phyloP scores from a whole-genome alignment of 2,329 filamentous ascomycete species.

The Berkeleyomyces rouxiae region DNA sequence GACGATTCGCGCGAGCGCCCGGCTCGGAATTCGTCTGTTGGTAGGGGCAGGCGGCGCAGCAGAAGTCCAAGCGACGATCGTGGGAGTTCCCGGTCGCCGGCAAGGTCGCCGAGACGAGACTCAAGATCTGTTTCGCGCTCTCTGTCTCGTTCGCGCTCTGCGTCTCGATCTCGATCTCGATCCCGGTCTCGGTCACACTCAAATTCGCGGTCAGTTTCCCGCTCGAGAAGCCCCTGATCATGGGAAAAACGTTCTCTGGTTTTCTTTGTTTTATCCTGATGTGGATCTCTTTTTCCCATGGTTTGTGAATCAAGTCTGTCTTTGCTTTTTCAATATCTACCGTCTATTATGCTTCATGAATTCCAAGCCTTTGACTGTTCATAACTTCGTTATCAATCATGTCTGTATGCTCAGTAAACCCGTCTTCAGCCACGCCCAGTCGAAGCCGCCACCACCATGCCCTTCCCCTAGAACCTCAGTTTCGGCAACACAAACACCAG shows the following conservation, averaged over 20 bases:
- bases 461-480: slow-evolving; percentile 50
- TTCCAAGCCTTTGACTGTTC: neutral
- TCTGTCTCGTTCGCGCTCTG: neutral
- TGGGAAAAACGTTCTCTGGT: neutral
- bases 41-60: neutral
- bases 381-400: neutral
- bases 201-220: neutral
- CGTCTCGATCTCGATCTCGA: neutral
- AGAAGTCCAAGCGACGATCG: neutral
- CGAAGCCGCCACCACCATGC: neutral
- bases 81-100: slow-evolving; percentile 2
- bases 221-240: slow-evolving; percentile 3
- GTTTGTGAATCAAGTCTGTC: too few relatives aligned
- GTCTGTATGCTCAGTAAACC: neutral
- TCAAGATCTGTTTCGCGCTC: neutral
- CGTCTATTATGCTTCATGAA: too few relatives aligned
- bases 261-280: too few relatives aligned
- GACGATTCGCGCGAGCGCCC: neutral
- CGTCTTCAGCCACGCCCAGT: neutral
- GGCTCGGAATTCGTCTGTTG: neutral
- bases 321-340: too few relatives aligned
- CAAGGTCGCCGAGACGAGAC: neutral
- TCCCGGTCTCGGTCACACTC: neutral
- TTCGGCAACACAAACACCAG: slow-evolving; percentile 80
- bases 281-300: too few relatives aligned